Evolutionary conservation across 176 grass and related monocot genomes (phyloP), one percentile per base, ranked within the genome.

Genomic region (Pontederia paniculata): DNA sequence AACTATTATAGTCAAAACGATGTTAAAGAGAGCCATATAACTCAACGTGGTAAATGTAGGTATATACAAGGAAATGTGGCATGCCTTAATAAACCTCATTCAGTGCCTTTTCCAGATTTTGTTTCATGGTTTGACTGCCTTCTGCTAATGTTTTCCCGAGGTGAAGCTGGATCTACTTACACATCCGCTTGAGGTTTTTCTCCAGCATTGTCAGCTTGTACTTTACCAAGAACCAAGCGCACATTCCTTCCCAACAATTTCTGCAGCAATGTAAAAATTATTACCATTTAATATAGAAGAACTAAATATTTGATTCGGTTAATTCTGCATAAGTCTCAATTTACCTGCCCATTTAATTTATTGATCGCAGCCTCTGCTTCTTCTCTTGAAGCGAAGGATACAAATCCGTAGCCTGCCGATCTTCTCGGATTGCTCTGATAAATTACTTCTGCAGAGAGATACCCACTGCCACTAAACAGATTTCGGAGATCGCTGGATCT

Each of bases 371-470:
- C 63, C 52, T 87, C 91, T 54, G 82, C 86, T 9, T 77, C 77
- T 61, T 97, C 85, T 73, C 84, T 83, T 10, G 86, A 84, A n/a
- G 77, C 73, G 66, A 87, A 97, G 17, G 86, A 74, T 66, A 89
- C 68, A 75, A 90, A 97, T 44, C 77, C 91, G 55, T 89, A 97
- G 21, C 91, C 91, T 46, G 91, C 83, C 44, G 91, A 84, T 66
- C 80, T 84, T 72, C 91, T 87, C 23, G 85, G 86, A 65, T 71
- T 81, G 44, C 61, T 90, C 45, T 97, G 77, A 48, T 81, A 97
- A 63, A 97, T 74, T 50, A 97, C 69, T 76, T 97, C 75, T 74
- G 72, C 74, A 66, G 91, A 90, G 0, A 97, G 61, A 48, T 74
- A 78, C 75, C 74, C 71, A 21, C 61, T 64, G 13, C 69, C 78